phyloP scores from a whole-genome alignment of 1,139 yeast genomes.

The Yamadazyma friedrichii region DNA sequence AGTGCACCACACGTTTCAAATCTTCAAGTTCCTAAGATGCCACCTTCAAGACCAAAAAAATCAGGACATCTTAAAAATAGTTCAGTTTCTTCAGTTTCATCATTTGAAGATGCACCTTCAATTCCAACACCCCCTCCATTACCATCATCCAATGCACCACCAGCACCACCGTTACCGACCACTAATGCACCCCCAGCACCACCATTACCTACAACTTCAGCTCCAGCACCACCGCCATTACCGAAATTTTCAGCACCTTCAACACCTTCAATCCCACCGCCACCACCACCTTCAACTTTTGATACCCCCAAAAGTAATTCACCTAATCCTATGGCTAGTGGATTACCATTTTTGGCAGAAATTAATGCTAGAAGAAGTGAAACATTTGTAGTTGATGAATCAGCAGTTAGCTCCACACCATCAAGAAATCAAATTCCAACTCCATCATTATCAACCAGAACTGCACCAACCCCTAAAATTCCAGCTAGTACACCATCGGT shows the following conservation, averaged over 20 bases:
- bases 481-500: constrained; percentile 7
- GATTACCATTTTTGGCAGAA: constrained; percentile 42
- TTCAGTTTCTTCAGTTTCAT: constrained; percentile 18
- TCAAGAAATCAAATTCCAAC: constrained; percentile 14
- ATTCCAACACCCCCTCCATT: constrained; percentile 13
- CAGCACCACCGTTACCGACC: constrained; percentile 18
- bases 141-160: constrained; percentile 16
- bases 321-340: constrained; percentile 25
- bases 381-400: constrained; percentile 34
- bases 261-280: constrained; percentile 17
- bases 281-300: constrained; percentile 10
- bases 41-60: constrained; percentile 31
- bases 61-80: constrained; percentile 27
- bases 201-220: constrained; percentile 6
- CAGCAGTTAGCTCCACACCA: constrained; percentile 18
- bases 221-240: constrained; percentile 13
- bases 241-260: constrained; percentile 16
- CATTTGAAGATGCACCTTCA: constrained; percentile 18
- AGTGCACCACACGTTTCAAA: constrained; percentile 14
- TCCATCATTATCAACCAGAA: constrained; percentile 15
- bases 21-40: constrained; percentile 27
- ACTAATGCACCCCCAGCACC: constrained; percentile 16
- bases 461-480: constrained; percentile 14
- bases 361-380: constrained; percentile 42
- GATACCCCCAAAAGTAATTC: constrained; percentile 19